Evolutionary conservation across 345 rosid species (phyloP), one percentile per base, ranked within the genome.

Genomic region (Brassica cretica): DNA sequence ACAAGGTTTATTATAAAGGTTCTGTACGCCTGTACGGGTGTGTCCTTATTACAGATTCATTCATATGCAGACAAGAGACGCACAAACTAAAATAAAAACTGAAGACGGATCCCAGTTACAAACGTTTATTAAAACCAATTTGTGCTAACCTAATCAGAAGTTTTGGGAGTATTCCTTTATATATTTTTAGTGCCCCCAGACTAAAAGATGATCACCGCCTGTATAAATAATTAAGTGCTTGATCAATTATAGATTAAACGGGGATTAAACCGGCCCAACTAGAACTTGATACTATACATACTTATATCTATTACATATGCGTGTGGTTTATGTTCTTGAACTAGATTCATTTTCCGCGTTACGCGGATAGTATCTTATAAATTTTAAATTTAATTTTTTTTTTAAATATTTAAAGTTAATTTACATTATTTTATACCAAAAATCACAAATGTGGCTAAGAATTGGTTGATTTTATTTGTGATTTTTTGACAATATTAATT

Each of bases 21-120:
- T 19, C 21, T 74, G 71, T 74, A 74, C 71, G 69, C 66, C 18
- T 62, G 67, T 56, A 62, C 66, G 66, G 21, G 58, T 67, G 74
- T 78, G 82, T 78, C 74, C 70, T 72, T 41, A 64, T 72, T 25
- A 61, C 61, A 67, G 21, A 24, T 67, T 67, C 25, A 68, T 73
- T 59, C 76, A 68, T 9, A 68, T 25, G 59, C 9, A 67, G 46
- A 79, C 74, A 73, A 79, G 64, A 67, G 59, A 60, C 7, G 11
- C 63, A 32, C 55, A 51, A 3, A 4, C 29, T 8, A 15, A 6
- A 49, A 59, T n/a, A 60, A 11, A n/a, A 33, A 64, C 15, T n/a
- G 69, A 59, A 59, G 55, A 72, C 59, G 61, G 65, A 79, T 68
- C 74, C 51, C 65, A 62, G 63, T 72, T 66, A 51, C 7, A n/a